phyloP scores from a whole-genome alignment of 2,329 filamentous ascomycete genomes.

The Massarina eburnea region DNA sequence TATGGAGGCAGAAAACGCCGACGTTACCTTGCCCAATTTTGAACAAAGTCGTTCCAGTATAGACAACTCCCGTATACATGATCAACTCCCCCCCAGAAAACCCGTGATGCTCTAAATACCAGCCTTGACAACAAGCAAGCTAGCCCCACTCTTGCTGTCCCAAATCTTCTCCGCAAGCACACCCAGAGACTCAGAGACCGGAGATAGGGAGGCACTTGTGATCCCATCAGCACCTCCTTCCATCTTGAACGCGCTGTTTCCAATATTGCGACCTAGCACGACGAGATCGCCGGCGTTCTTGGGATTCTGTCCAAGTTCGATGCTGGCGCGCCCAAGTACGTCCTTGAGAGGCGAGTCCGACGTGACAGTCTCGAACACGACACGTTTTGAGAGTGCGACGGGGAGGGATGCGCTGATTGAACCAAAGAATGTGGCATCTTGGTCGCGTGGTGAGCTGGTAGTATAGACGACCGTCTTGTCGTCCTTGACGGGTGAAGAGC shows the following conservation, averaged over 20 bases:
- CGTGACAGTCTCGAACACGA: conserved; percentile 58
- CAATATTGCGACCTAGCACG: conserved; percentile 60
- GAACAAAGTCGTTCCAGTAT: too few species aligned
- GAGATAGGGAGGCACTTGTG: conserved; percentile 31
- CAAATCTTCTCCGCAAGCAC: conserved; percentile 63
- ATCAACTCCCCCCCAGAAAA: background rate
- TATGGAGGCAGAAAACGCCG: too few species aligned
- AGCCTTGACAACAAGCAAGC: conserved; percentile 71
- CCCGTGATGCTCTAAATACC: conserved; percentile 5
- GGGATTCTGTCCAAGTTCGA: conserved; percentile 61
- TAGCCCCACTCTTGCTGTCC: conserved; percentile 62
- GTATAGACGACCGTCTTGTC: conserved; percentile 15
- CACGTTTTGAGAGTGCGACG: conserved; percentile 52
- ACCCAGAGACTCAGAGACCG: conserved; percentile 55
- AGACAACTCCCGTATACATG: too few species aligned
- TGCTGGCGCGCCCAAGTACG: conserved; percentile 57
- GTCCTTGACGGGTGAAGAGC: conserved; percentile 16
- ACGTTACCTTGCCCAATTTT: too few species aligned
- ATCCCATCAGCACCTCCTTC: conserved; percentile 35
- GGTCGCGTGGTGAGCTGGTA: conserved; percentile 31
- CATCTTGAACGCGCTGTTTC: conserved; percentile 20
- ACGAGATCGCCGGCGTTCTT: conserved; percentile 72
- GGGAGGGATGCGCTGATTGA: conserved; percentile 60
- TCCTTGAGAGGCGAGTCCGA: conserved; percentile 42
- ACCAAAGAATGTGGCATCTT: conserved; percentile 59